phyloP scores from a whole-genome alignment of 345 rosid genomes.

The Trapa bicornis region DNA sequence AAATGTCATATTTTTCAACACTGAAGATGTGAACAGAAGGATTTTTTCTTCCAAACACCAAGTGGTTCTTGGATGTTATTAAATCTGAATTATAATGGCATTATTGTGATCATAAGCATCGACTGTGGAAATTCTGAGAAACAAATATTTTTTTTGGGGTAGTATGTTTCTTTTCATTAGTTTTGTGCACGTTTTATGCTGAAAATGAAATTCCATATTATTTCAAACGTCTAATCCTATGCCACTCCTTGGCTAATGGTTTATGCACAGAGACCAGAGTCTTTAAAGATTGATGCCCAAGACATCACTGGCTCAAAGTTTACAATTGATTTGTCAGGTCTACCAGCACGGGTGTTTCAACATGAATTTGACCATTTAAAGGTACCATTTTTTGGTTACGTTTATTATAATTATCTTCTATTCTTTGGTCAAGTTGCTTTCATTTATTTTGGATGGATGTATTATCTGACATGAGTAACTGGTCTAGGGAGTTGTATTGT shows the following conservation, averaged over 20 bases:
- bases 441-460: not conserved
- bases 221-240: not conserved
- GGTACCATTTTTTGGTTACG: slow-evolving; percentile 23
- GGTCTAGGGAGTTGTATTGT: not conserved
- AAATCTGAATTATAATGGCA: not conserved
- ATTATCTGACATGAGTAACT: not conserved
- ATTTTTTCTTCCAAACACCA: not conserved
- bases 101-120: not conserved
- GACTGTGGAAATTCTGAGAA: not conserved
- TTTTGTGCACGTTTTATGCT: not conserved
- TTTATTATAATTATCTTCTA: not conserved
- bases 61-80: not conserved
- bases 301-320: slow-evolving; percentile 63
- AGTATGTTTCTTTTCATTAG: not conserved
- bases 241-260: too few relatives aligned
- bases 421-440: not conserved
- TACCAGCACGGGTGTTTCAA: slow-evolving; percentile 84
- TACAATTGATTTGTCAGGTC: slow-evolving; percentile 53
- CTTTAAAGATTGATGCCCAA: slow-evolving; percentile 78
- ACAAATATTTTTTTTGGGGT: not conserved
- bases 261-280: slow-evolving; percentile 70
- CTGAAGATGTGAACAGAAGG: not conserved
- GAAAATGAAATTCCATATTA: not conserved
- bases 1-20: not conserved
- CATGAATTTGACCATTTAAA: slow-evolving; percentile 91